Evolutionary conservation across 2,329 filamentous ascomycete species (phyloP).

Genomic region (Clonostachys byssicola): DNA sequence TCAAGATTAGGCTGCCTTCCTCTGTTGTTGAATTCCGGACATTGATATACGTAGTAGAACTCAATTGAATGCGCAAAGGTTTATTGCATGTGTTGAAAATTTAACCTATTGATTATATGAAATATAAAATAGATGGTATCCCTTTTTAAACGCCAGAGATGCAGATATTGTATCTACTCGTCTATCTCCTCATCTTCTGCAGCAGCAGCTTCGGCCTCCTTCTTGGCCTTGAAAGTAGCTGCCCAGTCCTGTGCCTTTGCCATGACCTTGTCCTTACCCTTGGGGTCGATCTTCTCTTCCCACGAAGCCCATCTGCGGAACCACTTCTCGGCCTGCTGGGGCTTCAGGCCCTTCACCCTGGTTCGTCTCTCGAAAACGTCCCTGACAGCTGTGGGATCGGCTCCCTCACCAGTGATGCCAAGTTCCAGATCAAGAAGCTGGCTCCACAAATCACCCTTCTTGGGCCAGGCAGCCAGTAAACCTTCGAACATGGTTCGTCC

Average conservation of each 20-base stretch:
- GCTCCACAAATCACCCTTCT: constrained; percentile 90
- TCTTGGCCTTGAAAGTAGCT: constrained; percentile 41
- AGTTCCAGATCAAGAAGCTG: constrained; percentile 85
- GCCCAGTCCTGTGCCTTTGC: constrained; percentile 70
- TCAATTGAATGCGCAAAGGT: no score
- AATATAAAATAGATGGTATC: not conserved
- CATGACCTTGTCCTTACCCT: constrained; percentile 67
- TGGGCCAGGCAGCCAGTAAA: constrained; percentile 78
- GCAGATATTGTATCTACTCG: not conserved
- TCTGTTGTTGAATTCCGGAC: no score
- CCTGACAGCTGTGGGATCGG: constrained; percentile 54
- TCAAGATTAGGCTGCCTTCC: no score
- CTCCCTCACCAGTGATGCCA: constrained; percentile 50
- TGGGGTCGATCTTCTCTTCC: constrained; percentile 69
- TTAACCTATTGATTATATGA: not conserved
- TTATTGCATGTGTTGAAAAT: not conserved
- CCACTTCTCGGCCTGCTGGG: constrained; percentile 77
- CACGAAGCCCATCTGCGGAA: constrained; percentile 91
- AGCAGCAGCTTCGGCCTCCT: constrained; percentile 26
- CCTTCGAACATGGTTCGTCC: constrained; percentile 94
- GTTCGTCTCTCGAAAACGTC: constrained; percentile 80
- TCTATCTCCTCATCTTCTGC: constrained; percentile 24
- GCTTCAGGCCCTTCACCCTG: constrained; percentile 68
- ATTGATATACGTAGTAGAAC: no score
- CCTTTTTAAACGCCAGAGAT: constrained; percentile 2